Conservation (phyloP, 768 basidiomycete genomes). For the Leccinum barrowsii region DNA sequence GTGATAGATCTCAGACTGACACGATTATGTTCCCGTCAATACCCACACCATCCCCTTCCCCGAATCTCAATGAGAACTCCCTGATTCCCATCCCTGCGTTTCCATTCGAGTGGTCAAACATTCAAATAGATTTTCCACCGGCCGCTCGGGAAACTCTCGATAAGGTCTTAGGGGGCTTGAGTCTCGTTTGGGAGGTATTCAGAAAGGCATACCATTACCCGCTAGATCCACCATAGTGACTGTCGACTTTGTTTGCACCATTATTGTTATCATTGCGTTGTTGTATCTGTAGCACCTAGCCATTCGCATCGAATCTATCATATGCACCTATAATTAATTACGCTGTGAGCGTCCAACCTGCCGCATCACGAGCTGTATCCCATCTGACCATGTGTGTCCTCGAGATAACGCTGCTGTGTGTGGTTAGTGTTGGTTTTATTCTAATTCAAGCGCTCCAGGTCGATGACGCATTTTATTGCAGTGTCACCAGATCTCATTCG, state of each 20-base stretch:
- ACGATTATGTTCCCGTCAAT: constrained; percentile 6
- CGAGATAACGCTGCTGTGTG: background rate
- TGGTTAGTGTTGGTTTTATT: background rate
- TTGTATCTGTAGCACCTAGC: constrained; percentile 14
- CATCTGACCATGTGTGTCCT: background rate
- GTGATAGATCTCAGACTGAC: constrained; percentile 14
- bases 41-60: constrained; percentile 14
- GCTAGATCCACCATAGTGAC: constrained; percentile 30
- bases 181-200: constrained; percentile 28
- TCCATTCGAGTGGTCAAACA: constrained; percentile 29
- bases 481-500: too few species aligned
- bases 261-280: constrained; percentile 1
- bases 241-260: constrained; percentile 1
- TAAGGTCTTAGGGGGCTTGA: constrained; percentile 25
- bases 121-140: constrained; percentile 26
- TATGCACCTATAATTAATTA: background rate
- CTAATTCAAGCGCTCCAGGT: background rate
- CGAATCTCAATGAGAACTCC: constrained; percentile 15
- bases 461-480: background rate
- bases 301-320: background rate
- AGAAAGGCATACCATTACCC: constrained; percentile 34
- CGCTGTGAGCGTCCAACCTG: background rate
- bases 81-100: constrained; percentile 16
- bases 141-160: constrained; percentile 22
- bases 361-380: background rate